Base-by-base conservation (phyloP, 2,329 filamentous ascomycete species). In the Lachnellula suecica region DNA sequence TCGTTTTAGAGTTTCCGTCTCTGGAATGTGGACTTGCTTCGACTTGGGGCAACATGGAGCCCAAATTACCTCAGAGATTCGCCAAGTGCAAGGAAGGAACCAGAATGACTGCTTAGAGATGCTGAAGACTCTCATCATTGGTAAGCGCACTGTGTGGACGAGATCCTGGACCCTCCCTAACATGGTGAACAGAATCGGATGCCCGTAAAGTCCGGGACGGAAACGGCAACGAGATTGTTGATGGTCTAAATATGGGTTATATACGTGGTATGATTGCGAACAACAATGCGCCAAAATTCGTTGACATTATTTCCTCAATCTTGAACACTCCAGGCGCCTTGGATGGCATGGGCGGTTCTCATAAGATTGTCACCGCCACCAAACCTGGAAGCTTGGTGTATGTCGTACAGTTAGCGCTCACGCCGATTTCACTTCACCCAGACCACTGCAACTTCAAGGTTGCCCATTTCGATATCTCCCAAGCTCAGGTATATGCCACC, bases 401-500 rank as follows among this genome's bases (percentile, higher is more conserved):
- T 42, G 49, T 61, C 22, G 47, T 68, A 42, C 64, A 66, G 40
- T 51, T 68, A 13, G 62, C 58, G 24, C 54, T 67, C 15, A 60
- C 62, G n/a, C 56, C 51, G 17, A 56, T 64, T 10, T 52, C 51
- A 15, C 54, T 56, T 41, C 60, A 53, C 59, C 67, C 63, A 66
- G 63, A 54, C 54, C 47, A 54, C 20, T 61, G 54, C 46, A 53
- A 54, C 19, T 46, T 43, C 10, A 57, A 51, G 22, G 53, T 62
- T 15, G 55, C 50, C 8, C 60, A 65, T n/a, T 74, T 79, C 49
- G 69, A 73, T 8, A 63, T 69, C 2, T 75, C 73, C 0, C 79
- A 81, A 60, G 59, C 65, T 35, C 62, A 67, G 19, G 77, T 71
- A 2, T 81, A 81, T 58, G 59, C 63, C 11, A 58, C 67, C 4